Evolutionary conservation across 768 basidiomycete species (phyloP).

Genomic region (Dacryopinax primogenitus): DNA sequence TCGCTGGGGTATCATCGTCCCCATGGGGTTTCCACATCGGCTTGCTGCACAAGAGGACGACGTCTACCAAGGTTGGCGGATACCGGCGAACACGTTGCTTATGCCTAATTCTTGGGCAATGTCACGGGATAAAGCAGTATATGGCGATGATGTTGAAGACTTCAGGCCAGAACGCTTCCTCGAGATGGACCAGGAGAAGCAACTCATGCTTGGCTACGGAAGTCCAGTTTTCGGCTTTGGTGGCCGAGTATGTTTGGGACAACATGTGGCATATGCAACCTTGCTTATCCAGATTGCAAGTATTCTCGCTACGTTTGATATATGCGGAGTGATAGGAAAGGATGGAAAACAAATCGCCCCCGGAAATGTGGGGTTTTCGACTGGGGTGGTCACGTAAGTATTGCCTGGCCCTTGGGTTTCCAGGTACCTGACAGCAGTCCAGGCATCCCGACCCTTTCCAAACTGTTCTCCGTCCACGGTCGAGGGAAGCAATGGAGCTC

Average conservation of each 20-base stretch:
- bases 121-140: background rate
- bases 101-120: background rate
- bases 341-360: background rate
- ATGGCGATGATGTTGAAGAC: background rate
- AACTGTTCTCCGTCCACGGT: too few species aligned
- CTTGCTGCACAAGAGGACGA: background rate
- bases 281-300: background rate
- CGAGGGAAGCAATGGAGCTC: too few species aligned
- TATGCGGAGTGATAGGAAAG: background rate
- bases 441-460: too few species aligned
- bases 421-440: too few species aligned
- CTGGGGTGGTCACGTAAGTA: background rate
- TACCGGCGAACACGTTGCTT: background rate
- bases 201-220: background rate
- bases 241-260: background rate
- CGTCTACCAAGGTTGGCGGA: background rate
- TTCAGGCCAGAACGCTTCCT: background rate
- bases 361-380: background rate
- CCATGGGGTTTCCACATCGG: background rate
- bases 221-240: background rate
- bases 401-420: too few species aligned
- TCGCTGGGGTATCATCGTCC: constrained; percentile 17
- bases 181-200: background rate
- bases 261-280: background rate
- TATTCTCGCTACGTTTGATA: background rate